Evolutionary conservation across 129 eudicot genomes (phyloP).

Genomic region (Helianthus tuberosus): DNA sequence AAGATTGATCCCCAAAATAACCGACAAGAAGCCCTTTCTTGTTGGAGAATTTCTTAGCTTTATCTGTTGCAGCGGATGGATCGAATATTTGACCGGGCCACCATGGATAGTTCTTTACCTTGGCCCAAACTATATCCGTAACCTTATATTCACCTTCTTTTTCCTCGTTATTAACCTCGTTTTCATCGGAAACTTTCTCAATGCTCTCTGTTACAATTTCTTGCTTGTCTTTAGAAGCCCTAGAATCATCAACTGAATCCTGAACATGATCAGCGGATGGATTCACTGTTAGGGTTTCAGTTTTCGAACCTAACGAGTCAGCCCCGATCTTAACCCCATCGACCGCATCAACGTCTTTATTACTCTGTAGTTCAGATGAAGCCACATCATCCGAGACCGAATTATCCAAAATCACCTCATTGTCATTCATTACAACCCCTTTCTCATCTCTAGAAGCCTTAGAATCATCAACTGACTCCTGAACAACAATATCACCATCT

Average conservation of each 20-base stretch:
- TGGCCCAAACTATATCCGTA: conserved; percentile 85
- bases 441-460: conserved; percentile 36
- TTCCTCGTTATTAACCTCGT: conserved; percentile 29
- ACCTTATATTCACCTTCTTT: conserved; percentile 55
- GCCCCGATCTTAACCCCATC: background rate
- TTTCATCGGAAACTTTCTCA: conserved; percentile 29
- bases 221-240: conserved; percentile 20
- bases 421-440: conserved; percentile 5
- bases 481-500: background rate
- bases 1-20: conserved; percentile 73
- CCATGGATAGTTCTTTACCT: conserved; percentile 88
- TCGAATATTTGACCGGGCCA: conserved; percentile 92
- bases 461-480: conserved; percentile 24
- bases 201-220: background rate
- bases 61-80: conserved; percentile 65
- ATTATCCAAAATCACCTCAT: background rate
- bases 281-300: conserved; percentile 14
- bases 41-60: conserved; percentile 53
- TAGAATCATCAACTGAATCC: conserved; percentile 7
- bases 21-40: conserved; percentile 55
- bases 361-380: background rate
- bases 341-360: background rate
- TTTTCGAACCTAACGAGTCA: background rate
- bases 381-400: background rate
- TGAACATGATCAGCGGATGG: background rate